Percentiles rank a stretch among this genome's conserved stretches.
These are phyloP conservation scores for Aureobasidium mangrovei DNA, from an alignment of 2,329 filamentous ascomycete species.

Conservation along the genomic window DNA sequence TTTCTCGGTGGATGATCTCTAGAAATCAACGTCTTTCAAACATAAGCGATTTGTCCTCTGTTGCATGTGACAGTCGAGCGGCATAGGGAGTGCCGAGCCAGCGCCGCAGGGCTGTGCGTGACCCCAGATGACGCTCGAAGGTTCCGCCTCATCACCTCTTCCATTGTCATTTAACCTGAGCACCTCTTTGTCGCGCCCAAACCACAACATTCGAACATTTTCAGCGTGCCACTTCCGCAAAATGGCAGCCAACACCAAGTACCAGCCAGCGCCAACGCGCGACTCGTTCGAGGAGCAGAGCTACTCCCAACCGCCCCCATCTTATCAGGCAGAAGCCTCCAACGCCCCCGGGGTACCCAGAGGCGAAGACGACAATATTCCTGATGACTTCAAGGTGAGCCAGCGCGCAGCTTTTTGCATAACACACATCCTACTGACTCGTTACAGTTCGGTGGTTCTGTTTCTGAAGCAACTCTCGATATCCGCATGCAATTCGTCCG, in stretches of 20 bases:
- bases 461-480: slow-evolving; percentile 87
- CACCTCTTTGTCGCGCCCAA: neutral
- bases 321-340: slow-evolving; percentile 59
- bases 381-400: slow-evolving; percentile 87
- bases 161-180: neutral
- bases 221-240: neutral
- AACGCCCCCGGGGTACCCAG: slow-evolving; percentile 54
- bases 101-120: neutral
- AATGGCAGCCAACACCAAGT: slow-evolving; percentile 74
- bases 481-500: slow-evolving; percentile 50
- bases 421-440: slow-evolving; percentile 10
- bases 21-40: neutral
- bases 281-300: slow-evolving; percentile 68
- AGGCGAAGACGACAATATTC: slow-evolving; percentile 76
- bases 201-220: neutral
- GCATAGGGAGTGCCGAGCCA: too few species aligned
- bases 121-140: slow-evolving; percentile 9
- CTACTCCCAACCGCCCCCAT: slow-evolving; percentile 73
- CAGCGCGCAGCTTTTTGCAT: neutral
- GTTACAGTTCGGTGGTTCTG: slow-evolving; percentile 74
- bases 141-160: neutral
- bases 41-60: neutral
- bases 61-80: too few species aligned
- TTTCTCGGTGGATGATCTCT: neutral
- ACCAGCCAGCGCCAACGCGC: slow-evolving; percentile 71